Percentiles rank a stretch among this genome's conserved stretches.
Conservation (phyloP, 352 stramenopile genomes). For the Globisporangium middletonii region DNA sequence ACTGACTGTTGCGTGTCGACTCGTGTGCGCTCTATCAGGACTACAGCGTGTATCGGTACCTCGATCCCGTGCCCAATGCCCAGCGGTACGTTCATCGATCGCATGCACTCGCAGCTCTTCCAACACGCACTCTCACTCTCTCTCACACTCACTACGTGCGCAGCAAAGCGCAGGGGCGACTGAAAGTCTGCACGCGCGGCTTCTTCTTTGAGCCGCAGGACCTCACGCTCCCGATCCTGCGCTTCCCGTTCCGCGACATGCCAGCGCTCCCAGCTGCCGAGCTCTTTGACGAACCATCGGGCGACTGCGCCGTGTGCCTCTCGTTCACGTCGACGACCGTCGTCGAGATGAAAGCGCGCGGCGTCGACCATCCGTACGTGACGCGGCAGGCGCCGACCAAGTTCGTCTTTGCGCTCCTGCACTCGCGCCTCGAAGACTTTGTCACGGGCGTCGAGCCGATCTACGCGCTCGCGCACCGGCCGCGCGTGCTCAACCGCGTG, state of each 20-base stretch:
- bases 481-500: constrained; percentile 76
- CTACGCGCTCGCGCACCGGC: constrained; percentile 56
- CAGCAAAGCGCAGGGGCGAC: constrained; percentile 65
- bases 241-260: constrained; percentile 88
- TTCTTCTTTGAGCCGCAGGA: constrained; percentile 92
- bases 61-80: constrained; percentile 44
- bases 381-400: constrained; percentile 49
- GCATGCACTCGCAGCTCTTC: background rate
- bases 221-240: constrained; percentile 65
- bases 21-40: constrained; percentile 33
- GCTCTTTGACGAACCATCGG: constrained; percentile 22
- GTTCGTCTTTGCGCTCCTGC: constrained; percentile 78
- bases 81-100: constrained; percentile 31
- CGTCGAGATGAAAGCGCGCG: constrained; percentile 85
- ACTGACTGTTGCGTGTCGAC: constrained; percentile 1
- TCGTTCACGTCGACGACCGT: constrained; percentile 17
- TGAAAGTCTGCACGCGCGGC: constrained; percentile 87
- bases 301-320: constrained; percentile 4
- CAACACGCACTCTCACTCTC: background rate
- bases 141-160: background rate
- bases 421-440: constrained; percentile 82
- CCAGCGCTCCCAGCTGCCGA: constrained; percentile 39
- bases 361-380: constrained; percentile 79
- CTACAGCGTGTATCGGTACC: constrained; percentile 77
- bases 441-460: constrained; percentile 61